phyloP scores from a whole-genome alignment of 192 early-diverging fungal species.

The Cetraspora pellucida region DNA sequence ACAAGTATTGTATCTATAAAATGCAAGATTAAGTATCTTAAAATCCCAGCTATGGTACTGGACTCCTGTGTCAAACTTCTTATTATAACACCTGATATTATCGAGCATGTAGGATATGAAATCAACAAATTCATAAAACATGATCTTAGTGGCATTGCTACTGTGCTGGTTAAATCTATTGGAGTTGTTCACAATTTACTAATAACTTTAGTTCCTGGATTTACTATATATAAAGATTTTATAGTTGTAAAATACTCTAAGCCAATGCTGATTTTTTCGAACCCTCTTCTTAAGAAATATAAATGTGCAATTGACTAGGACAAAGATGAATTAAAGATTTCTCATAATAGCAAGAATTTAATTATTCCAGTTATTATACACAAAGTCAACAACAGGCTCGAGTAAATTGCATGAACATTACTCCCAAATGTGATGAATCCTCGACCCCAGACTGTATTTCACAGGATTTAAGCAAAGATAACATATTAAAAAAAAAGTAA shows the following conservation, averaged over 20 bases:
- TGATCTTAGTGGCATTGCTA: conserved; percentile 1
- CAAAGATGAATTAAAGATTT: background rate
- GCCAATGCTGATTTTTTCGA: background rate
- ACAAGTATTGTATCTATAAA: background rate
- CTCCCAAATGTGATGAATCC: background rate
- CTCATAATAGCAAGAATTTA: background rate
- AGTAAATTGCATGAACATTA: background rate
- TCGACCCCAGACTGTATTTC: background rate
- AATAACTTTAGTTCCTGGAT: conserved; percentile 1
- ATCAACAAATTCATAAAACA: background rate
- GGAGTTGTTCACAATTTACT: background rate
- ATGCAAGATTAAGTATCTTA: conserved; percentile 5
- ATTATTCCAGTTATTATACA: conserved; percentile 22
- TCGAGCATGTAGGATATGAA: background rate
- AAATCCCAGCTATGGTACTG: background rate
- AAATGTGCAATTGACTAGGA: background rate
- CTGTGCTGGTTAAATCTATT: background rate
- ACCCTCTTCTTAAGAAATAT: conserved; percentile 24
- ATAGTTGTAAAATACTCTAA: background rate
- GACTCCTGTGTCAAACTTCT: background rate
- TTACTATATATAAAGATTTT: background rate
- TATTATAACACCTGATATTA: conserved; percentile 9
- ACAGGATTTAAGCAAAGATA: background rate
- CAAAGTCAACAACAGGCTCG: background rate
- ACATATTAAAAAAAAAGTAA: too few species aligned